phyloP scores from a whole-genome alignment of 805 yeast species.

The Huiozyma naganishii region DNA sequence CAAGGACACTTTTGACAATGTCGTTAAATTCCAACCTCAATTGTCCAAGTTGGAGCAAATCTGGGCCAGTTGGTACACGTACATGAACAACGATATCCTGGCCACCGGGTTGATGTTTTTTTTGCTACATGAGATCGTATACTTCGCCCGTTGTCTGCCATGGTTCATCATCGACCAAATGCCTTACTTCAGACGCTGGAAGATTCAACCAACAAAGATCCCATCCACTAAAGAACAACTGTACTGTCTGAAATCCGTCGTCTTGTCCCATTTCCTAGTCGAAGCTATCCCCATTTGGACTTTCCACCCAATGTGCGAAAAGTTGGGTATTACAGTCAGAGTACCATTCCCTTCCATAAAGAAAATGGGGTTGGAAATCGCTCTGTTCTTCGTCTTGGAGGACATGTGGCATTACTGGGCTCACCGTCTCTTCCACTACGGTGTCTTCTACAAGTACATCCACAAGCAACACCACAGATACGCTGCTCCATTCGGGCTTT shows the following conservation, averaged over 20 bases:
- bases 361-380: constrained; percentile 55
- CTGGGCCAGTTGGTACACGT: constrained; percentile 87
- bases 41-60: constrained; percentile 48
- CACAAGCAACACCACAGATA: constrained; percentile 97
- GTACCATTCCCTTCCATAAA: constrained; percentile 76
- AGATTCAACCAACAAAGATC: constrained; percentile 77
- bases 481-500: constrained; percentile 94
- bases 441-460: constrained; percentile 79
- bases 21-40: constrained; percentile 32
- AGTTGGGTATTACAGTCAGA: constrained; percentile 61
- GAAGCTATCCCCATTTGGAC: constrained; percentile 97
- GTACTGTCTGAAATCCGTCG: constrained; percentile 81
- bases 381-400: constrained; percentile 72
- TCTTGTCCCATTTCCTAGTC: constrained; percentile 78
- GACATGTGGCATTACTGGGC: constrained; percentile 97
- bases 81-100: constrained; percentile 74
- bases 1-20: constrained; percentile 27
- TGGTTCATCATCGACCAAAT: constrained; percentile 83
- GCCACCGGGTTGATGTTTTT: constrained; percentile 89
- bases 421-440: constrained; percentile 83
- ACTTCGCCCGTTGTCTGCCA: constrained; percentile 86
- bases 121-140: constrained; percentile 73
- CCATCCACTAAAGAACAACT: constrained; percentile 80
- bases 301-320: constrained; percentile 84
- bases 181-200: constrained; percentile 76